Percentiles rank a stretch among this genome's conserved stretches.
Conservation (phyloP, 441 rosid genomes). For the Eruca vesicaria region DNA sequence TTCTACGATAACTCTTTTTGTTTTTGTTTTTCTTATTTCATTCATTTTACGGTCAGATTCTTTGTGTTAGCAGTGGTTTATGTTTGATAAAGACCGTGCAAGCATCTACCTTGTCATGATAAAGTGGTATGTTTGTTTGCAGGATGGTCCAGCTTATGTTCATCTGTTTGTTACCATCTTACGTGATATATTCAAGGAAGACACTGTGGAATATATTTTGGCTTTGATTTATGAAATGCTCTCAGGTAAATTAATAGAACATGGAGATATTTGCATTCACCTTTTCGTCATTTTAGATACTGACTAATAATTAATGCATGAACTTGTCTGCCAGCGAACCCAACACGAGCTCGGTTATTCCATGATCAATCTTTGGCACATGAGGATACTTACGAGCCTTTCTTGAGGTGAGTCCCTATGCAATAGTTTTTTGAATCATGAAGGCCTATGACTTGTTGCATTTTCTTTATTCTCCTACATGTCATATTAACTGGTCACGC, state of each 20-base stretch:
- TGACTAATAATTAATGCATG: slow-evolving; percentile 15
- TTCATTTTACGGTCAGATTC: neutral
- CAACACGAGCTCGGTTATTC: slow-evolving; percentile 85
- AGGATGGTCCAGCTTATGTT: slow-evolving; percentile 96
- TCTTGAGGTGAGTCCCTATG: slow-evolving; percentile 74
- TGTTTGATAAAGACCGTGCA: neutral
- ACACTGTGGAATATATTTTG: slow-evolving; percentile 96
- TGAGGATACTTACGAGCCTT: slow-evolving; percentile 94
- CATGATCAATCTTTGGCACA: slow-evolving; percentile 76
- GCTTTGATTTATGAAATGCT: slow-evolving; percentile 95
- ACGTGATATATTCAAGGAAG: slow-evolving; percentile 90
- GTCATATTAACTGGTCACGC: neutral
- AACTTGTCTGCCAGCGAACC: slow-evolving; percentile 64
- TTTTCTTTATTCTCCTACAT: neutral
- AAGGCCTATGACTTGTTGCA: neutral
- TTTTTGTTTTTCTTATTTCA: neutral
- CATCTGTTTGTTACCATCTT: slow-evolving; percentile 81
- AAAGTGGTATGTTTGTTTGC: slow-evolving; percentile 36
- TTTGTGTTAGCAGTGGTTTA: neutral
- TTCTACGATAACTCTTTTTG: neutral
- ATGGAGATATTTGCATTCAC: neutral
- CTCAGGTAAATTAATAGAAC: slow-evolving; percentile 47
- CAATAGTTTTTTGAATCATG: neutral
- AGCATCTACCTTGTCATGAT: neutral
- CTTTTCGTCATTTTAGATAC: slow-evolving; percentile 2